A percentile compares a stretch with the other conserved stretches of the same genome.
Conservation (phyloP, 1,284 basidiomycete species). For the Hymenochaete sp. region DNA sequence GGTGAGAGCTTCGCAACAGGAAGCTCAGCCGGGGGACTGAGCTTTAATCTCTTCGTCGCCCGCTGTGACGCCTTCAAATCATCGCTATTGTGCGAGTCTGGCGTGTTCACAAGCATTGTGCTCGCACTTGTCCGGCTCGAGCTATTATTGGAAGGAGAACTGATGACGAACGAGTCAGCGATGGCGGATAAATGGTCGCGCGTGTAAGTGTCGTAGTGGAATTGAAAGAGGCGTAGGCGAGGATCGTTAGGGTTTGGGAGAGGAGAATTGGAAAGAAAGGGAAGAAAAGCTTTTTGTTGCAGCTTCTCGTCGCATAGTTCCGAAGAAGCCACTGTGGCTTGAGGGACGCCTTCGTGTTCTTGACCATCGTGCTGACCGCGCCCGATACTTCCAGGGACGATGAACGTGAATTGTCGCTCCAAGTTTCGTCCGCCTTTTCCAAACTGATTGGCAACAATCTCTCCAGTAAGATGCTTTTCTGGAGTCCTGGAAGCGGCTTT, state of each 20-base stretch:
- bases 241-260: slow-evolving; percentile 49
- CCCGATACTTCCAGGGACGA: slow-evolving; percentile 38
- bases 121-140: slow-evolving; percentile 29
- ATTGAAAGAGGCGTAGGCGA: slow-evolving; percentile 78
- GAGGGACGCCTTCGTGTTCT: slow-evolving; percentile 30
- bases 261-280: too few species aligned
- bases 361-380: slow-evolving; percentile 19
- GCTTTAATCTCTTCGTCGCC: slow-evolving; percentile 67
- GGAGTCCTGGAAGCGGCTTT: too few species aligned
- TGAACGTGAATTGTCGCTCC: slow-evolving; percentile 69
- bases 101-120: slow-evolving; percentile 36
- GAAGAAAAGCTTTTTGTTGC: too few species aligned
- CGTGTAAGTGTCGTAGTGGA: slow-evolving; percentile 90
- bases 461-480: too few species aligned
- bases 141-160: slow-evolving; percentile 54
- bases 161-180: slow-evolving; percentile 81
- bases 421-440: slow-evolving; percentile 26
- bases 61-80: slow-evolving; percentile 30
- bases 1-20: slow-evolving; percentile 28
- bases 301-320: too few species aligned
- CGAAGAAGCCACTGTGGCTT: too few species aligned
- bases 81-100: slow-evolving; percentile 16
- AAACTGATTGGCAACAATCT: slow-evolving; percentile 27
- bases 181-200: slow-evolving; percentile 85
- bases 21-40: slow-evolving; percentile 53